These are phyloP conservation scores for Atalantia buxifolia DNA, from an alignment of 345 rosid species.

Conservation along the genomic window DNA sequence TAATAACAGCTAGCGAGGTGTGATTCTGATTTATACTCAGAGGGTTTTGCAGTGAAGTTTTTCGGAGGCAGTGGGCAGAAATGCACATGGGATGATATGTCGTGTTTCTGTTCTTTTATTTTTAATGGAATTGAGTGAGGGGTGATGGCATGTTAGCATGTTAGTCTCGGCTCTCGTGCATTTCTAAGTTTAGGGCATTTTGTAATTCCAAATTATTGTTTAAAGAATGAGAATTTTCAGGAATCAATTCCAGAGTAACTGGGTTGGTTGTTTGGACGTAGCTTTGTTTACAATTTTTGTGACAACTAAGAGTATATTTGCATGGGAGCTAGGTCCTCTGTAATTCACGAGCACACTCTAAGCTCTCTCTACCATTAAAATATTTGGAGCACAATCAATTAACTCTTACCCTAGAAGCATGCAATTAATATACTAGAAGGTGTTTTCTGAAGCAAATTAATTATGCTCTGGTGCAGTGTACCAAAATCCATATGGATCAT, in stretches of 20 bases:
- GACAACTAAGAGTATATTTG: slow-evolving; percentile 42
- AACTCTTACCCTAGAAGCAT: not conserved
- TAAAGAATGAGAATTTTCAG: slow-evolving; percentile 30
- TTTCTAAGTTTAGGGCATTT: slow-evolving; percentile 27
- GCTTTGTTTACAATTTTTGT: slow-evolving; percentile 27
- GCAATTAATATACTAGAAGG: not conserved
- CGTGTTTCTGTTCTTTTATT: slow-evolving; percentile 31
- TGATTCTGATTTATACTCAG: slow-evolving; percentile 8
- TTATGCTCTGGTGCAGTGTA: not conserved
- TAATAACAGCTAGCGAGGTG: slow-evolving; percentile 22
- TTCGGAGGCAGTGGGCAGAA: slow-evolving; percentile 23
- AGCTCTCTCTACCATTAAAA: not conserved
- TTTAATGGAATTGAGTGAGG: slow-evolving; percentile 23
- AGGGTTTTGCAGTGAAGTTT: slow-evolving; percentile 1
- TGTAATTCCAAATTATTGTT: slow-evolving; percentile 41
- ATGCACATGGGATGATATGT: slow-evolving; percentile 55
- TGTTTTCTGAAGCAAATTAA: not conserved
- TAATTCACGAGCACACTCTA: slow-evolving; percentile 23
- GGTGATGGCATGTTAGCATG: slow-evolving; percentile 35
- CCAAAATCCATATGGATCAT: not conserved
- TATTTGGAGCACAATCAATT: not conserved
- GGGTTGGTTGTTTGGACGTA: slow-evolving; percentile 15
- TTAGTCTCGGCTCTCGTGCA: slow-evolving; percentile 28
- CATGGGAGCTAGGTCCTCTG: slow-evolving; percentile 34
- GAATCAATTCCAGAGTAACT: slow-evolving; percentile 29